These are phyloP conservation scores for Guadua angustifolia DNA, from an alignment of 176 grass and related monocot species.

Conservation along the genomic window DNA sequence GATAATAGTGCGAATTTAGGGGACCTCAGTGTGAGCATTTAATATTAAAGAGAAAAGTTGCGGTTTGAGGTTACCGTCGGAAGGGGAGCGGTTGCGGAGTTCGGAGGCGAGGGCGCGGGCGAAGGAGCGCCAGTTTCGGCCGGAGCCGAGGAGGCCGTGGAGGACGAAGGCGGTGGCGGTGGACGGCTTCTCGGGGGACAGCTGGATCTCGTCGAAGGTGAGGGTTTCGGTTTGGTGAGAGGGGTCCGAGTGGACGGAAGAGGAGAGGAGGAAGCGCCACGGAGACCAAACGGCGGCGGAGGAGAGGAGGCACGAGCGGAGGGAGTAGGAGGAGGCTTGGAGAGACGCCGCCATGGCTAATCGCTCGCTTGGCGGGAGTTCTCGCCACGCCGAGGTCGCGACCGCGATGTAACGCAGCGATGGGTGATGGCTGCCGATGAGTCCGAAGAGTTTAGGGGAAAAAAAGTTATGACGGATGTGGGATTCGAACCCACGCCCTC, in stretches of 20 bases:
- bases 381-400: conserved; percentile 23
- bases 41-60: background rate
- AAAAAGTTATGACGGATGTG: conserved; percentile 56
- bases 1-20: background rate
- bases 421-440: background rate
- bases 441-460: background rate
- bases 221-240: conserved; percentile 66
- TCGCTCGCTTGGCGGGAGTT: conserved; percentile 3
- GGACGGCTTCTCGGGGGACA: conserved; percentile 56
- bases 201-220: conserved; percentile 83
- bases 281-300: conserved; percentile 35
- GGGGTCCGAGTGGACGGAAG: conserved; percentile 38
- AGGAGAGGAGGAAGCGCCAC: conserved; percentile 52
- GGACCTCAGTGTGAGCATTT: background rate
- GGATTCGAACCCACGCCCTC: conserved; percentile 99
- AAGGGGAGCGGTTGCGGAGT: conserved; percentile 64
- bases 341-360: conserved; percentile 68
- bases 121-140: conserved; percentile 91
- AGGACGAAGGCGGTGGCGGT: conserved; percentile 84
- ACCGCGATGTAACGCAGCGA: background rate
- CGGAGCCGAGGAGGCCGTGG: conserved; percentile 88
- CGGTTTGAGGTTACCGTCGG: conserved; percentile 51
- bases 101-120: conserved; percentile 72
- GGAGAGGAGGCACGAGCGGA: conserved; percentile 50
- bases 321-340: conserved; percentile 51